These are phyloP conservation scores for Lachnellula cervina DNA, from an alignment of 2,329 filamentous ascomycete species.

Conservation along the genomic window DNA sequence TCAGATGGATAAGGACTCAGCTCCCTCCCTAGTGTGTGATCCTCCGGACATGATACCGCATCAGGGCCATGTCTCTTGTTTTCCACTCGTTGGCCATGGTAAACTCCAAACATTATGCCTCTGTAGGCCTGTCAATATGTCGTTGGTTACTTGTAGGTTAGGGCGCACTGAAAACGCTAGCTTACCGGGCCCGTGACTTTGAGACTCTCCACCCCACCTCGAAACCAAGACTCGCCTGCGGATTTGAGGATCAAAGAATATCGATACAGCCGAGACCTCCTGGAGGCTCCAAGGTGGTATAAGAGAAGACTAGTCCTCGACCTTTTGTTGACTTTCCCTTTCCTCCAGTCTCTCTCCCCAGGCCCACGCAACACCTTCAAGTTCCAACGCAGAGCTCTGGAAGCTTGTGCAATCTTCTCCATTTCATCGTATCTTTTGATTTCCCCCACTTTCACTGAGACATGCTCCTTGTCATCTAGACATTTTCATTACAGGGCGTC, in stretches of 20 bases:
- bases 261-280: neutral
- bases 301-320: constrained; percentile 12
- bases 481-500: constrained; percentile 11
- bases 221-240: constrained; percentile 29
- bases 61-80: neutral
- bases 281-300: constrained; percentile 12
- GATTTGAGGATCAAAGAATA: constrained; percentile 17
- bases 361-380: constrained; percentile 26
- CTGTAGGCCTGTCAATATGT: neutral
- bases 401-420: constrained; percentile 33
- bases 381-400: constrained; percentile 42
- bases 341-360: constrained; percentile 27
- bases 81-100: constrained; percentile 8
- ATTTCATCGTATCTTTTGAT: constrained; percentile 18
- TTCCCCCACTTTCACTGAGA: neutral
- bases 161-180: constrained; percentile 27
- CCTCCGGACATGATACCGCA: constrained; percentile 13
- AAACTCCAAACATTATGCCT: constrained; percentile 23
- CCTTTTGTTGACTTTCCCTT: constrained; percentile 2
- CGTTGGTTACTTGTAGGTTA: too few species aligned
- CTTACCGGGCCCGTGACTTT: constrained; percentile 24
- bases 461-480: constrained; percentile 13
- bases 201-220: constrained; percentile 21
- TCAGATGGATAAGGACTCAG: constrained; percentile 16
- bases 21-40: constrained; percentile 18